phyloP scores from a whole-genome alignment of 2,329 filamentous ascomycete genomes.

The Hymenoscyphus linearis region DNA sequence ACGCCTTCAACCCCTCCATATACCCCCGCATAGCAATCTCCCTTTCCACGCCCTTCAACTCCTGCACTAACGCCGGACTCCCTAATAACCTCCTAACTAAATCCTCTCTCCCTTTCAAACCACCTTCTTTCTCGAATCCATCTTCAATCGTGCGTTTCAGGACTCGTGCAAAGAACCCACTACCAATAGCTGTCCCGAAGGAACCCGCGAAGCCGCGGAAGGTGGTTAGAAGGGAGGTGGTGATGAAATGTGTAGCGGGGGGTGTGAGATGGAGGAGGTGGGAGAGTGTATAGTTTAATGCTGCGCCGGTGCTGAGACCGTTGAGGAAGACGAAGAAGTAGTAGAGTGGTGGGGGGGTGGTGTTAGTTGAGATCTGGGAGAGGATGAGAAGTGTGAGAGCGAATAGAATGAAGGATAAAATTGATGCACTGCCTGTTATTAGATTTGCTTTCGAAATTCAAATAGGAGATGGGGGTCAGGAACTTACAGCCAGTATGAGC shows the following conservation, averaged over 20 bases:
- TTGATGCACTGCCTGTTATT: conserved; percentile 39
- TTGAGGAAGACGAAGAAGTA: conserved; percentile 61
- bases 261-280: conserved; percentile 70
- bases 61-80: conserved; percentile 49
- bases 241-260: conserved; percentile 64
- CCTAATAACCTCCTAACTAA: conserved; percentile 52
- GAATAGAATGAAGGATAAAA: conserved; percentile 59
- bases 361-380: conserved; percentile 48
- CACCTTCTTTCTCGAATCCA: conserved; percentile 33
- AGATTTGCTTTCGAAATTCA: neutral
- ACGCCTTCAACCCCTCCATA: conserved; percentile 44
- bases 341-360: conserved; percentile 47
- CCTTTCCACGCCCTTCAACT: conserved; percentile 43
- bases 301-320: conserved; percentile 66
- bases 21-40: conserved; percentile 49
- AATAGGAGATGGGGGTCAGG: too few species aligned
- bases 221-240: conserved; percentile 69
- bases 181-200: conserved; percentile 75
- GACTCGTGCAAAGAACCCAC: conserved; percentile 44
- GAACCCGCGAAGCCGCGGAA: conserved; percentile 78
- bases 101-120: conserved; percentile 29
- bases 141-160: conserved; percentile 30
- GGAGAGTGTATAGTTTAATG: conserved; percentile 75
- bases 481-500: conserved; percentile 61
- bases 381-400: conserved; percentile 52